A percentile compares a stretch with the other conserved stretches of the same genome.
Conservation (phyloP, 768 basidiomycete genomes). For the Pholiota molesta region DNA sequence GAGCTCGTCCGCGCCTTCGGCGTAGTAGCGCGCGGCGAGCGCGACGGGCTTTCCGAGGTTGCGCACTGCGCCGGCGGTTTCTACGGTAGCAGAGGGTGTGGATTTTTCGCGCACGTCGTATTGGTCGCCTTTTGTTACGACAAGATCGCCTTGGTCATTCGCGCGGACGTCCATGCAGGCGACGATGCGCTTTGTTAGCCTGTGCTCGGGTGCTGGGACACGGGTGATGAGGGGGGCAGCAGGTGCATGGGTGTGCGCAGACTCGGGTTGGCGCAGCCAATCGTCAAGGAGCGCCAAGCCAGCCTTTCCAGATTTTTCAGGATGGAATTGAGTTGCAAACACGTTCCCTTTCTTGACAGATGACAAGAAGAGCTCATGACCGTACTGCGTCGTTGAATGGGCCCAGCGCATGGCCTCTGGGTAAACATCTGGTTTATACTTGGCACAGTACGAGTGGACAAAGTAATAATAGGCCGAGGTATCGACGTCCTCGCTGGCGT, state of each 20-base stretch:
- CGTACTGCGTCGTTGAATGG: conserved; percentile 90
- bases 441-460: conserved; percentile 93
- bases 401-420: conserved; percentile 72
- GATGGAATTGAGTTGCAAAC: conserved; percentile 96
- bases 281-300: conserved; percentile 79
- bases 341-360: conserved; percentile 82
- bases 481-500: conserved; percentile 48
- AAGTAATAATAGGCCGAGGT: conserved; percentile 86
- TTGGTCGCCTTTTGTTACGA: conserved; percentile 99
- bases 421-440: conserved; percentile 60
- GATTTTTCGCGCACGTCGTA: conserved; percentile 96
- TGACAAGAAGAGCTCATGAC: conserved; percentile 89
- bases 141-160: conserved; percentile 94
- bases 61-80: conserved; percentile 77
- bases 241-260: conserved; percentile 36
- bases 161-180: conserved; percentile 98
- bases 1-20: conserved; percentile 91
- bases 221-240: conserved; percentile 37
- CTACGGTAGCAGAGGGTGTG: conserved; percentile 29
- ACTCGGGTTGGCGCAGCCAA: conserved; percentile 71
- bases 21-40: conserved; percentile 84
- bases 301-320: conserved; percentile 92
- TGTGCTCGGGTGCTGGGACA: conserved; percentile 52
- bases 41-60: conserved; percentile 98
- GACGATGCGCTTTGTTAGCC: conserved; percentile 91